These are phyloP conservation scores for Mycosphaerella sp. DNA, from an alignment of 2,329 filamentous ascomycete species.

Conservation along the genomic window DNA sequence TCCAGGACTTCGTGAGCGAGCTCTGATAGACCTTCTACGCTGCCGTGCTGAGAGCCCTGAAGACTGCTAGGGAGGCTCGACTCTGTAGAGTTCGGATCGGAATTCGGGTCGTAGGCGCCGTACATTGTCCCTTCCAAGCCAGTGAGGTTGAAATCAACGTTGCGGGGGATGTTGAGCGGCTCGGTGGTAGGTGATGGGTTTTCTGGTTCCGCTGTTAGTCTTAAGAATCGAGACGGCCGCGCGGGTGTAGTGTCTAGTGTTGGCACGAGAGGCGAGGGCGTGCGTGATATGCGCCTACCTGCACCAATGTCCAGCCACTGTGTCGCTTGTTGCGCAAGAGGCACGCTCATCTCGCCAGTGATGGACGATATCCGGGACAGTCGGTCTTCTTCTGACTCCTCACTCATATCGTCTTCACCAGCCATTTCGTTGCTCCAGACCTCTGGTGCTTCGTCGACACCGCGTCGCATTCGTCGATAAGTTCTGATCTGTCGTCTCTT, in stretches of 20 bases:
- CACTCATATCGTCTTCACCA: conserved; percentile 51
- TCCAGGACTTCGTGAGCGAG: conserved; percentile 44
- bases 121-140: conserved; percentile 73
- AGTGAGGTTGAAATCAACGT: conserved; percentile 27
- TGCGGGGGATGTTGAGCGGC: conserved; percentile 3
- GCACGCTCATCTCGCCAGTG: conserved; percentile 23
- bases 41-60: conserved; percentile 24
- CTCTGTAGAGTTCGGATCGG: conserved; percentile 48
- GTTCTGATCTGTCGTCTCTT: conserved; percentile 35
- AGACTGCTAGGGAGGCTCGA: conserved; percentile 74
- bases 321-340: conserved; percentile 13
- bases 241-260: conserved; percentile 12
- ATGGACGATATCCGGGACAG: conserved; percentile 35
- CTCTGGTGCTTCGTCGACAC: conserved; percentile 44
- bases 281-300: conserved; percentile 25
- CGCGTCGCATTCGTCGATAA: conserved; percentile 27
- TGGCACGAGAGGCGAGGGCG: conserved; percentile 23
- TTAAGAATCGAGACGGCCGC: conserved; percentile 16
- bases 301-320: conserved; percentile 15
- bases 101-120: conserved; percentile 55
- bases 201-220: conserved; percentile 29
- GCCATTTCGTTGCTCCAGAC: conserved; percentile 84
- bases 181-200: conserved; percentile 17
- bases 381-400: conserved; percentile 32
- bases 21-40: conserved; percentile 48